phyloP scores from a whole-genome alignment of 176 grass and related monocot genomes.

The Oropetium thomaeum region DNA sequence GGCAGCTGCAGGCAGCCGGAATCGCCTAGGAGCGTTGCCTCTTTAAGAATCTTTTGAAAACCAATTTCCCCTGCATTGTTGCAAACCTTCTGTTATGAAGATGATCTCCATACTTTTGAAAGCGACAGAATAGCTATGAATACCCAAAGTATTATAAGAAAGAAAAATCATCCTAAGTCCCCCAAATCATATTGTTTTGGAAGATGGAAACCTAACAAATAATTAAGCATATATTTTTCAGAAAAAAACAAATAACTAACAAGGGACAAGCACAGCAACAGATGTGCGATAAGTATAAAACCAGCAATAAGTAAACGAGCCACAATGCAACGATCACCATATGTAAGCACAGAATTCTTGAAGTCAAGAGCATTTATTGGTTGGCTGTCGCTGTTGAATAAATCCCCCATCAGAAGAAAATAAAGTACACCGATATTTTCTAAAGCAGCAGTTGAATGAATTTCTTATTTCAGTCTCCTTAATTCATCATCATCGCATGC shows the following conservation, averaged over 20 bases:
- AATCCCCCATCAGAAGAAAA: background rate
- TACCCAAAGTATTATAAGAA: background rate
- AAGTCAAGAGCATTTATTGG: background rate
- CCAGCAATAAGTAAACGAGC: background rate
- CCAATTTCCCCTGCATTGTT: background rate
- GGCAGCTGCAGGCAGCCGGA: too few species aligned
- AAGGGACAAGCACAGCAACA: background rate
- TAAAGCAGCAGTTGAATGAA: background rate
- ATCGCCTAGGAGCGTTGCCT: too few species aligned
- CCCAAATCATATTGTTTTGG: background rate
- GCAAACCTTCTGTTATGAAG: slow-evolving; percentile 4
- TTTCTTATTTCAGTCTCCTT: background rate
- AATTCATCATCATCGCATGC: background rate
- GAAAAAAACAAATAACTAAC: background rate
- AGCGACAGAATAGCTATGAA: background rate
- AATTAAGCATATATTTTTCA: too few species aligned
- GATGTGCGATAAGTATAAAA: background rate
- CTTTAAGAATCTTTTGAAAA: slow-evolving; percentile 3
- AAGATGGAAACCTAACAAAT: background rate
- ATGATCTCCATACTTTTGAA: background rate
- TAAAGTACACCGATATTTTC: background rate
- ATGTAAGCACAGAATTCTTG: background rate
- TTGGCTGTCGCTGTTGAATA: background rate
- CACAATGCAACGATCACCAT: background rate
- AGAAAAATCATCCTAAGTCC: background rate